Base-by-base conservation (phyloP, 345 rosid genomes). In the Reutealis trisperma region DNA sequence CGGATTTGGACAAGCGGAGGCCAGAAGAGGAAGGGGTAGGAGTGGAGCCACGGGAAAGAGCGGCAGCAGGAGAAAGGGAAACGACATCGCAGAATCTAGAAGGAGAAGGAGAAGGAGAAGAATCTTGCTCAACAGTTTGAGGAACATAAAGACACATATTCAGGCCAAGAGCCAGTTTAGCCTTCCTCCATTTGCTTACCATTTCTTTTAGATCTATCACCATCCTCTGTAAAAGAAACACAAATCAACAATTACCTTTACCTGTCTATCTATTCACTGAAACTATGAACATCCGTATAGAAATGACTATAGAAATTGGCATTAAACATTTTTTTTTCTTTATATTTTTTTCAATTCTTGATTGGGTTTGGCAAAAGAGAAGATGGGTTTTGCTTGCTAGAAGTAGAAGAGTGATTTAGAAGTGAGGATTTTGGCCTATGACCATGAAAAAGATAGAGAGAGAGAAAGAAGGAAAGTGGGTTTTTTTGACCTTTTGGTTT, bases 111-210 rank as follows among this genome's bases (percentile, higher is more conserved):
- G 74, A 71, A 34, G 78, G 71, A 45, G 87, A 21, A 7, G 74
- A 42, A 66, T 45, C 54, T 16, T 59, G 54, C 0, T 71, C 68
- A 49, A 8, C 16, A 70, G 89, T 78, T 67, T 79, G 79, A 37
- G 98, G 97, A 64, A 84, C 92, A 71, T 89, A 86, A 9, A 94
- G 88, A 70, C 98, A 93, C 81, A 84, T 68, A 71, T 93, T 91
- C 63, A 88, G 68, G 45, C 98, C 93, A 66, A 94, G 88, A 75
- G 94, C 92, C 25, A 85, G 14, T 85, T 91, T 94, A 8, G 87
- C 94, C 75, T 91, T 94, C 71, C 89, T 84, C 98, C 98, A 94
- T 82, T 89, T 93, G 81, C 93, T 90, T 52, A 85, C 90, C 98
- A 91, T 94, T 81, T 85, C 70, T 70, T 77, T 60, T 74, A 60